Evolutionary conservation across 1,284 basidiomycete genomes (phyloP).

Genomic region (Boletus mariae): DNA sequence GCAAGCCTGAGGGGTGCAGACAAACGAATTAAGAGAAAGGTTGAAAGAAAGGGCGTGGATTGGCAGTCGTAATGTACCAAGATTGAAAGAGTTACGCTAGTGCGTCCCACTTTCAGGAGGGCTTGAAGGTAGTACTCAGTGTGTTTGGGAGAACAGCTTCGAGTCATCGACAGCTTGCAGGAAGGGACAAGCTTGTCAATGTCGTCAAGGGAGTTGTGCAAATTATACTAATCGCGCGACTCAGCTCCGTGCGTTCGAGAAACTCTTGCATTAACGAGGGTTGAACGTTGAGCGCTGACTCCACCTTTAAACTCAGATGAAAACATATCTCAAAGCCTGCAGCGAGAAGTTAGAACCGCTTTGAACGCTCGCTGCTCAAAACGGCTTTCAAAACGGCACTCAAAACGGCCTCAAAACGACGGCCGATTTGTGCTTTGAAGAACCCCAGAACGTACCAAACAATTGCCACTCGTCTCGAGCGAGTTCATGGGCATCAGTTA

Average conservation of each 20-base stretch:
- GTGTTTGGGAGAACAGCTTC: too few species aligned
- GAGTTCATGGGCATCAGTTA: constrained; percentile 98
- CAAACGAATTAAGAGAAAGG: constrained; percentile 64
- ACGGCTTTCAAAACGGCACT: constrained; percentile 27
- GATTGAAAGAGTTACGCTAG: too few species aligned
- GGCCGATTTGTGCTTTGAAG: constrained; percentile 84
- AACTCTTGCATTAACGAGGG: constrained; percentile 83
- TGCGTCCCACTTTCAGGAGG: too few species aligned
- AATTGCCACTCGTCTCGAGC: constrained; percentile 85
- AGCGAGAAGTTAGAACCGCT: too few species aligned
- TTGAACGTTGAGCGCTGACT: too few species aligned
- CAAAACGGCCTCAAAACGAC: constrained; percentile 85
- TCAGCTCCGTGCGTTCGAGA: constrained; percentile 91
- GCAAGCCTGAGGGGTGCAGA: constrained; percentile 59
- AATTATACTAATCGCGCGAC: constrained; percentile 55
- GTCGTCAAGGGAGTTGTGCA: constrained; percentile 97
- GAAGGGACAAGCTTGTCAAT: constrained; percentile 95
- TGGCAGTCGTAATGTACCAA: too few species aligned
- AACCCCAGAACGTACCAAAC: constrained; percentile 80
- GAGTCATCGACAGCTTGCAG: constrained; percentile 52
- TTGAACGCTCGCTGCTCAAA: too few species aligned
- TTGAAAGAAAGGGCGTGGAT: constrained; percentile 55
- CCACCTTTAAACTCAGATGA: too few species aligned
- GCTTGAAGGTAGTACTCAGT: too few species aligned
- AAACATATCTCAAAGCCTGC: constrained; percentile 61